Conservation (phyloP, 148 eudicot species). For the Nepenthes gracilis region DNA sequence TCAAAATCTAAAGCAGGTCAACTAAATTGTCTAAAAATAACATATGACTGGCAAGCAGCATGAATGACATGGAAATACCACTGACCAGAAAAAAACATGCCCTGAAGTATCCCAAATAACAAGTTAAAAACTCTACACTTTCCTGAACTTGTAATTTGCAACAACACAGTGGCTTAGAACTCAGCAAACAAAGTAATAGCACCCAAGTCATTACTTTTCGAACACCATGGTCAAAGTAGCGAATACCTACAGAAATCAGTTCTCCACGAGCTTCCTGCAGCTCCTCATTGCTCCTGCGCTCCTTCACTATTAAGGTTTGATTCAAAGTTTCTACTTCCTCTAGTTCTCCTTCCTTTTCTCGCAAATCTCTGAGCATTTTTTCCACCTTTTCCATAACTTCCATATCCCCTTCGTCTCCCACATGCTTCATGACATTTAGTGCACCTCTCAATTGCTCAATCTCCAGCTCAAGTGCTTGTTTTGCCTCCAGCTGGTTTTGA, state of each 20-base stretch:
- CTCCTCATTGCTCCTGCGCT: slow-evolving; percentile 83
- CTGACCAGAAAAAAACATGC: no score
- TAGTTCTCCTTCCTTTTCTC: slow-evolving; percentile 71
- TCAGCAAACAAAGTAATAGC: background rate
- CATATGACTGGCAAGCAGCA: no score
- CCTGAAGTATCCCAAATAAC: no score
- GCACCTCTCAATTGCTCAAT: slow-evolving; percentile 66
- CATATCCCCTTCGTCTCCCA: slow-evolving; percentile 64
- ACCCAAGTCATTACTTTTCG: background rate
- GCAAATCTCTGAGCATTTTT: slow-evolving; percentile 35
- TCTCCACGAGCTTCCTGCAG: slow-evolving; percentile 93
- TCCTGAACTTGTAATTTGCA: no score
- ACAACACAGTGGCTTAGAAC: no score
- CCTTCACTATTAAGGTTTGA: slow-evolving; percentile 72
- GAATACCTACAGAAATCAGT: slow-evolving; percentile 53
- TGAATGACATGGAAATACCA: no score
- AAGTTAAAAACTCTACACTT: no score
- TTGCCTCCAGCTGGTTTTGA: slow-evolving; percentile 66
- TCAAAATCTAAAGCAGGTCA: no score
- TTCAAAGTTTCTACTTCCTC: slow-evolving; percentile 58
- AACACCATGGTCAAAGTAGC: background rate
- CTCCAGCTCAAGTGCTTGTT: slow-evolving; percentile 81
- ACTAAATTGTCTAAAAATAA: no score
- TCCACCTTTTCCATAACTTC: slow-evolving; percentile 69
- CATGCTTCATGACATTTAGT: slow-evolving; percentile 68